A percentile compares a stretch with the other conserved stretches of the same genome.
Evolutionary conservation across 257 asterid genomes (phyloP).

Genomic region (Verbascum thapsus): DNA sequence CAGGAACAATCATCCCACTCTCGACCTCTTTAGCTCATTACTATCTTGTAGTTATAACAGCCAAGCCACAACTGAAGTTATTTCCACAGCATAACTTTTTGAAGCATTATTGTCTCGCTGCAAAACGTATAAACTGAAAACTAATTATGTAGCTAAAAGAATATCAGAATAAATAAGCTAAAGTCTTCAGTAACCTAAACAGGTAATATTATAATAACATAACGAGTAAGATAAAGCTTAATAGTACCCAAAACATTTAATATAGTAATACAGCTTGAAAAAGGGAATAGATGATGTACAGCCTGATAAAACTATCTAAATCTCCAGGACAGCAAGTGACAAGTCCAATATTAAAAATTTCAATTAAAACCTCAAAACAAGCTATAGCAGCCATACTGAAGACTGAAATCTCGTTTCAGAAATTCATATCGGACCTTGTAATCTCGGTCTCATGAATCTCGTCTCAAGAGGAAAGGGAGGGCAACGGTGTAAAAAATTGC

Average conservation of each 20-base stretch:
- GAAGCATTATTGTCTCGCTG: background rate
- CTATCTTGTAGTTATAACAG: background rate
- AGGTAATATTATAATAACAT: background rate
- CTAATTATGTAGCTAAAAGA: background rate
- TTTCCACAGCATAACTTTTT: background rate
- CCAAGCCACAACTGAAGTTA: slow-evolving; percentile 9
- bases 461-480: background rate
- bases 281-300: background rate
- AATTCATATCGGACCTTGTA: background rate
- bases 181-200: background rate
- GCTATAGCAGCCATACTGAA: background rate
- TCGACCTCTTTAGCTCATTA: background rate
- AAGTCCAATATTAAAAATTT: background rate
- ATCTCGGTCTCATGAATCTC: background rate
- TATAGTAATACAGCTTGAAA: background rate
- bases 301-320: background rate
- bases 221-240: too few relatives aligned
- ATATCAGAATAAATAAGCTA: slow-evolving; percentile 1
- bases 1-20: background rate
- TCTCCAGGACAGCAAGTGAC: background rate
- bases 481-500: background rate
- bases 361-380: background rate
- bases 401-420: background rate
- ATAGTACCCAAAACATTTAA: background rate
- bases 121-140: background rate